Conservation (phyloP, 208 protist species). For the Crithidia brevicula region DNA sequence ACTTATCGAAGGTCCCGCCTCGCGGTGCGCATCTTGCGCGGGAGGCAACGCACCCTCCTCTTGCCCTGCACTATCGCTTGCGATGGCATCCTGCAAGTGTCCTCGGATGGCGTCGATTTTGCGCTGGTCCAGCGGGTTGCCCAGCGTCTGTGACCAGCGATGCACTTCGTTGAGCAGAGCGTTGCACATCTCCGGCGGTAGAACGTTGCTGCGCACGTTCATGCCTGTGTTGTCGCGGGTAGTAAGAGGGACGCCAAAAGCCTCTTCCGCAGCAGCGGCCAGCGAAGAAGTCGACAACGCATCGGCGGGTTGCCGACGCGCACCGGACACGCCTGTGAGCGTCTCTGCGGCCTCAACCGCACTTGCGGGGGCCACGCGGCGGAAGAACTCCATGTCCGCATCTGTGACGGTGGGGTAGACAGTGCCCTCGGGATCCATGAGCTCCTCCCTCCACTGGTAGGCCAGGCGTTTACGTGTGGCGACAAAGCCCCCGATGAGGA, state of each 20-base stretch:
- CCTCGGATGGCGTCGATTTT: slow-evolving; percentile 44
- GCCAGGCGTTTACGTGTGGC: slow-evolving; percentile 83
- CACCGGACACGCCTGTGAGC: neutral
- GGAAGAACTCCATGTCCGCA: slow-evolving; percentile 70
- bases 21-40: too few relatives aligned
- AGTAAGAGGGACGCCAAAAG: slow-evolving; percentile 12
- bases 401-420: slow-evolving; percentile 69
- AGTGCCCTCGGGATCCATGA: slow-evolving; percentile 67
- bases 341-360: slow-evolving; percentile 18
- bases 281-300: too few relatives aligned
- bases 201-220: slow-evolving; percentile 32
- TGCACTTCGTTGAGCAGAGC: slow-evolving; percentile 70
- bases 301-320: too few relatives aligned
- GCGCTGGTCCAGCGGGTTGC: slow-evolving; percentile 59
- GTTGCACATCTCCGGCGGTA: slow-evolving; percentile 46
- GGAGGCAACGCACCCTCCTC: too few relatives aligned
- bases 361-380: slow-evolving; percentile 45
- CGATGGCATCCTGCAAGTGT: slow-evolving; percentile 8
- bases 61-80: neutral
- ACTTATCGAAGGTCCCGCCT: too few relatives aligned
- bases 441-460: slow-evolving; percentile 86
- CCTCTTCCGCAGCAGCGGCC: neutral
- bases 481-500: slow-evolving; percentile 65
- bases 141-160: slow-evolving; percentile 50
- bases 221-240: slow-evolving; percentile 73